phyloP scores from a whole-genome alignment of 768 basidiomycete genomes.

The Tricholoma saponaceum region DNA sequence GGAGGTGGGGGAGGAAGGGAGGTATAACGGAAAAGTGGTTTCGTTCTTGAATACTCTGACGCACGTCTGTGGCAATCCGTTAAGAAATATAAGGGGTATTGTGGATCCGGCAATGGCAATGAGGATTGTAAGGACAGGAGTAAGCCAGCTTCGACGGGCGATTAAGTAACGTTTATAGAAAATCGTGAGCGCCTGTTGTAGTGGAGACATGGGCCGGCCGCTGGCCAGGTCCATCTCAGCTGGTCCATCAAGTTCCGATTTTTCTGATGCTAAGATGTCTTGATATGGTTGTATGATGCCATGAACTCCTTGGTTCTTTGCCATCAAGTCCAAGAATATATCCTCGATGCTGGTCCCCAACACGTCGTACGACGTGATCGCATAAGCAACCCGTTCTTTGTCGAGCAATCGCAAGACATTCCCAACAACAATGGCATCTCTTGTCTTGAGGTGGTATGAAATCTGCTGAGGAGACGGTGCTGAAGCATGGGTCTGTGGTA shows the following conservation, averaged over 20 bases:
- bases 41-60: constrained; percentile 31
- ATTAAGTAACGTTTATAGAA: constrained; percentile 69
- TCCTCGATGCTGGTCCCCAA: constrained; percentile 77
- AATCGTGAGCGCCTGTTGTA: constrained; percentile 67
- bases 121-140: constrained; percentile 48
- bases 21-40: constrained; percentile 45
- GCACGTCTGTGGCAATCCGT: constrained; percentile 49
- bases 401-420: constrained; percentile 55
- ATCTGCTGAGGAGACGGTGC: constrained; percentile 39
- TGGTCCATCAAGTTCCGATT: constrained; percentile 11
- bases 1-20: constrained; percentile 43
- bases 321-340: constrained; percentile 75
- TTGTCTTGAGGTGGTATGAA: constrained; percentile 57
- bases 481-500: constrained; percentile 41
- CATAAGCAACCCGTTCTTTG: constrained; percentile 28
- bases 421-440: constrained; percentile 51
- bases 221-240: constrained; percentile 38
- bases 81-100: constrained; percentile 65
- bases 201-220: constrained; percentile 51
- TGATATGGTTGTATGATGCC: constrained; percentile 15
- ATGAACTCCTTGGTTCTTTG: constrained; percentile 29
- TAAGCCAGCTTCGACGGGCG: constrained; percentile 64
- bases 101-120: constrained; percentile 61
- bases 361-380: constrained; percentile 57
- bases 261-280: constrained; percentile 3